Evolutionary conservation across 1,284 basidiomycete genomes (phyloP).

Genomic region (Ceratorhiza oryzae-sativae): DNA sequence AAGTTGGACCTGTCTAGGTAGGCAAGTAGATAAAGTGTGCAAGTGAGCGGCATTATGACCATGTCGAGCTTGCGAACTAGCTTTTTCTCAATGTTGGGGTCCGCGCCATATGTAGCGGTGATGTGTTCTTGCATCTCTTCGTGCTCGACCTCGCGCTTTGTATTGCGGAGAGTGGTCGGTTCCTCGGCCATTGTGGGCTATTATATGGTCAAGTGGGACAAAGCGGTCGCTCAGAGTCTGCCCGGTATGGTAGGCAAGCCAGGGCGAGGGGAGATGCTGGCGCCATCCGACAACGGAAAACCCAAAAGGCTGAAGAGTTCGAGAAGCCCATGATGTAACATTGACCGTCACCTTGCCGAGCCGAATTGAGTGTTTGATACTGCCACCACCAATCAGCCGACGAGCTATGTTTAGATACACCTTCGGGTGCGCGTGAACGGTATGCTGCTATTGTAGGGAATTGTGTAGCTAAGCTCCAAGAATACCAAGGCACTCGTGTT

Average conservation of each 20-base stretch:
- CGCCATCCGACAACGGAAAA: background rate
- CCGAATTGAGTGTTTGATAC: too few relatives aligned
- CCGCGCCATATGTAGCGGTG: background rate
- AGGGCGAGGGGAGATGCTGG: background rate
- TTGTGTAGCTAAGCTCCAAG: too few relatives aligned
- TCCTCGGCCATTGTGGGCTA: background rate
- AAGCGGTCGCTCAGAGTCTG: background rate
- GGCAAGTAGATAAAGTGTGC: constrained; percentile 75
- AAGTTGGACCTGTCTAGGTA: constrained; percentile 77
- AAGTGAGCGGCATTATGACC: constrained; percentile 72
- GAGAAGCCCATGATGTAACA: background rate
- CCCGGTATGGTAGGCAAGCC: background rate
- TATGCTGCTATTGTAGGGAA: too few relatives aligned
- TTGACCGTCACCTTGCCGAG: background rate
- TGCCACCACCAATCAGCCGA: too few relatives aligned
- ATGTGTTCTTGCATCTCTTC: background rate
- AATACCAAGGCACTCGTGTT: too few relatives aligned
- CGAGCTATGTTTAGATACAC: too few relatives aligned
- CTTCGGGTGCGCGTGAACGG: too few relatives aligned
- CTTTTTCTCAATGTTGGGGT: constrained; percentile 54
- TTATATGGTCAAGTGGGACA: background rate
- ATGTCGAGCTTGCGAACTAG: constrained; percentile 70
- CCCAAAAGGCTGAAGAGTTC: background rate
- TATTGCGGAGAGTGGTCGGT: background rate
- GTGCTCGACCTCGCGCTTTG: constrained; percentile 1